Base-by-base conservation (phyloP, 495 filamentous ascomycete genomes). In the Cryomyces minteri region DNA sequence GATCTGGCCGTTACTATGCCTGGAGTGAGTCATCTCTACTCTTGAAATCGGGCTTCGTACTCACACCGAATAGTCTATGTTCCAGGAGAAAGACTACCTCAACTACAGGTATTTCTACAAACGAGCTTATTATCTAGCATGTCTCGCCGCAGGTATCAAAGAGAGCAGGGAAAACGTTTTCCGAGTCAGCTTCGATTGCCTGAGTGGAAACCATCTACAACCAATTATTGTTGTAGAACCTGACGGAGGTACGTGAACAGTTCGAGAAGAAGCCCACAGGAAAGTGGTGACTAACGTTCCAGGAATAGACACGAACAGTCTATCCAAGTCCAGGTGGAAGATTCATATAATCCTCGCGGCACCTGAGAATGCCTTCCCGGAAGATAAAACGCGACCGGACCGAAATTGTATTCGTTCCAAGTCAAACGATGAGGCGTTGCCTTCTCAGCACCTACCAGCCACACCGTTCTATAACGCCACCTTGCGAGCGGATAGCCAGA, bases 51-150 rank as follows among this genome's bases (percentile, higher is more conserved):
- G 39, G 31, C 10, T 39, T 30, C 34, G 18, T 30, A 31, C 9
- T 32, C 40, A 55, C 4, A 25, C 4, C 28, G 41, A 47, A 39
- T 62, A 58, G 39, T 63, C 72, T 4, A 65, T 94, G 2, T 84
- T 96, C 49, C 84, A 94, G 56, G 82, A 88, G 43, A 96, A 98
- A 59, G 90, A 98, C 62, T 95, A 87, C 58, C 68, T 88, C 40
- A 85, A 96, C 54, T 72, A 88, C 62, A 73, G 90, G 49, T 98
- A 88, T 60, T 95, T 96, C 55, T 80, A 95, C 62, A 94, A 95
- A 58, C 66, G 88, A 45, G 84, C 90, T 4, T 96, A 86, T 55
- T 96, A 93, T 51, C 62, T 98, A 30, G 83, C 88, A 33, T 82
- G 77, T 50, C 59, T 96, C 46, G 77, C 84, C 2, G 73, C 74